Evolutionary conservation across 2,329 filamentous ascomycete genomes (phyloP), one percentile per base, ranked within the genome.

Genomic region (Xylariaceae sp.): DNA sequence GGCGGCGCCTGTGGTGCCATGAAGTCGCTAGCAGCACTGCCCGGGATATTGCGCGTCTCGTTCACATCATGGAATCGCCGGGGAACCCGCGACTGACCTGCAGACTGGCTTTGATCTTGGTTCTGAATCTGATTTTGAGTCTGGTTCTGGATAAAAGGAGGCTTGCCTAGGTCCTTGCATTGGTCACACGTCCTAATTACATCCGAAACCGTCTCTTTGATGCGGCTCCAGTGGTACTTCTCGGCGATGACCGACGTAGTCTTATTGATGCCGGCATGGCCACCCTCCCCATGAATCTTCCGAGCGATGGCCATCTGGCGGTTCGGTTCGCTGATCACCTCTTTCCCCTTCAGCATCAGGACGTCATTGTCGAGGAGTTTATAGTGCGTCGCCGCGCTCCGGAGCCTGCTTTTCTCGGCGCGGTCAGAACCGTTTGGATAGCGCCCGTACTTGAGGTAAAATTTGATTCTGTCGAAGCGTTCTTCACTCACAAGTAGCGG

Each of bases 381-480:
- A 77, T 97, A 97, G 73, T 97, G 92, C 18, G 91, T 96, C 39
- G 92, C 92, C 45, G 92, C 92, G 72, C 89, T 95, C 64, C 94
- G 84, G 53, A 99, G 83, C 64, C 92, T 88, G 74, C 87, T 92
- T 81, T 97, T 97, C 73, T 97, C 94, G 53, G 92, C 92, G 55
- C 92, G 84, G 76, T 96, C 91, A 68, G 92, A 92, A 58, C 92
- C 92, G 65, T 87, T 86, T 55, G 94, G 94, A 71, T 99, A 97
- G 71, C 92, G 90, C 67, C 87, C 87, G 71, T 92, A 90, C 74
- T 95, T 95, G 68, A 97, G 84, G 73, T 97, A 97, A 77, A 89
- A 97, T 67, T 92, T 88, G 70, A 97, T 97, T 79, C 96, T 96
- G 78, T 96, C 92, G 77, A 97, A 97, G 63, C 94, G 89, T 75